Evolutionary conservation across 1,284 basidiomycete species (phyloP).

Genomic region (Leccinum angustisporum): DNA sequence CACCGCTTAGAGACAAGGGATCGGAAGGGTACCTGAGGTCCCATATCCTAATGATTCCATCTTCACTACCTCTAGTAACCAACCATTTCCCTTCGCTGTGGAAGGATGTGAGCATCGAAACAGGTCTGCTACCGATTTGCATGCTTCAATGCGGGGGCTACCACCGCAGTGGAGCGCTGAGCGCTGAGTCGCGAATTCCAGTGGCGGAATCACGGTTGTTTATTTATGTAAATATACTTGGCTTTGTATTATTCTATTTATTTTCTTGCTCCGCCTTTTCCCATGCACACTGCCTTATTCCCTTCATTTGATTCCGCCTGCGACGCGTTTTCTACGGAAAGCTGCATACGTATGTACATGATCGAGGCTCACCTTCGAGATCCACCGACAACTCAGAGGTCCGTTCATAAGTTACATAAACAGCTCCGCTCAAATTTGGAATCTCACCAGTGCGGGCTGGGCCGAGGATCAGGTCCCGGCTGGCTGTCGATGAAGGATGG

Average conservation of each 20-base stretch:
- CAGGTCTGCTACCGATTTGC: conserved; percentile 61
- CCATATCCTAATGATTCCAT: conserved; percentile 98
- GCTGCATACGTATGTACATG: conserved; percentile 26
- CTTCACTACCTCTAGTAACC: conserved; percentile 96
- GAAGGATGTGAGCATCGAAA: conserved; percentile 94
- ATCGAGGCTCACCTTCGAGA: conserved; percentile 33
- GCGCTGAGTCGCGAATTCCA: background rate
- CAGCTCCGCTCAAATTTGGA: conserved; percentile 34
- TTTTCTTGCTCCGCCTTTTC: conserved; percentile 16
- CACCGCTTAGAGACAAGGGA: conserved; percentile 14
- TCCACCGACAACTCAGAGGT: conserved; percentile 30
- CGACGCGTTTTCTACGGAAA: conserved; percentile 25
- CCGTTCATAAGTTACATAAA: conserved; percentile 35
- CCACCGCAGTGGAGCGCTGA: too few relatives aligned
- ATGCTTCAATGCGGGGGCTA: conserved; percentile 26
- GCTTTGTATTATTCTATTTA: background rate
- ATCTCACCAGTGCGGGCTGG: conserved; percentile 29
- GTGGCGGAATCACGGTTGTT: conserved; percentile 5
- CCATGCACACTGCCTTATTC: conserved; percentile 17
- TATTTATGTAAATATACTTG: background rate
- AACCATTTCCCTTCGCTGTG: conserved; percentile 98
- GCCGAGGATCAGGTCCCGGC: conserved; percentile 37
- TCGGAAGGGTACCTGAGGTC: conserved; percentile 77
- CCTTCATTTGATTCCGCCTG: conserved; percentile 25
- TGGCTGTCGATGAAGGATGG: conserved; percentile 18